A percentile compares a stretch with the other conserved stretches of the same genome.
phyloP scores from a whole-genome alignment of 208 protist species.

The Porcisia hertigi region DNA sequence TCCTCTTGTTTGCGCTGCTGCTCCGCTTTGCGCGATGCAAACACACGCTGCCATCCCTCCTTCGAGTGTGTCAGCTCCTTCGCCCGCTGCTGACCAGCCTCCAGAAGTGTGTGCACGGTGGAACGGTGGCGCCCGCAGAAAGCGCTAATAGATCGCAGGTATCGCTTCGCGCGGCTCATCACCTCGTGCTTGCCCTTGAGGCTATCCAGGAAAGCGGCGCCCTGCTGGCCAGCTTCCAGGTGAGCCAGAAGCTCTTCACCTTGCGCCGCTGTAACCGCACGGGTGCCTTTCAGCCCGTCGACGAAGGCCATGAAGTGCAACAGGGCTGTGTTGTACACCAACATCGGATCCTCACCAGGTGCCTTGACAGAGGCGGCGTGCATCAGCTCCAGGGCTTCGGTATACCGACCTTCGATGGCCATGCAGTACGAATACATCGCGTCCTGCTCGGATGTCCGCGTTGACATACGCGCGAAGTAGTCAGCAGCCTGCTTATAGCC shows the following conservation, averaged over 20 bases:
- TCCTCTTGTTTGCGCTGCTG: conserved; percentile 38
- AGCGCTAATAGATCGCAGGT: conserved; percentile 39
- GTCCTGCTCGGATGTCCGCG: conserved; percentile 53
- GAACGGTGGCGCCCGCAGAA: conserved; percentile 58
- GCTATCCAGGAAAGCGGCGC: conserved; percentile 35
- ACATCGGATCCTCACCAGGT: conserved; percentile 36
- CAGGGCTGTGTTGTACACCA: conserved; percentile 75
- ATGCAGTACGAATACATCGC: conserved; percentile 78
- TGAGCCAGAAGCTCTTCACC: conserved; percentile 42
- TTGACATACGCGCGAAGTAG: conserved; percentile 48
- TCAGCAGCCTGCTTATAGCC: conserved; percentile 81
- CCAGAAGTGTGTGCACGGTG: conserved; percentile 46
- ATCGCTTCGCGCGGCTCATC: conserved; percentile 37
- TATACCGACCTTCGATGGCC: conserved; percentile 51
- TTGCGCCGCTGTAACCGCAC: conserved; percentile 39
- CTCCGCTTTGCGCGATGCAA: conserved; percentile 44
- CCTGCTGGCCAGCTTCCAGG: conserved; percentile 41
- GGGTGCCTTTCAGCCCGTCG: conserved; percentile 32
- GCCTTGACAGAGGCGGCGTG: conserved; percentile 32
- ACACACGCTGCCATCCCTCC: conserved; percentile 50
- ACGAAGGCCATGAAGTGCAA: conserved; percentile 76
- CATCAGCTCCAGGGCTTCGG: conserved; percentile 63
- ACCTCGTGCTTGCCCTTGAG: conserved; percentile 32
- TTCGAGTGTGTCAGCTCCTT: conserved; percentile 41
- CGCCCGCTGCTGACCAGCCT: conserved; percentile 43